Conservation (phyloP, 768 basidiomycete species). For the Tricholoma terreum region DNA sequence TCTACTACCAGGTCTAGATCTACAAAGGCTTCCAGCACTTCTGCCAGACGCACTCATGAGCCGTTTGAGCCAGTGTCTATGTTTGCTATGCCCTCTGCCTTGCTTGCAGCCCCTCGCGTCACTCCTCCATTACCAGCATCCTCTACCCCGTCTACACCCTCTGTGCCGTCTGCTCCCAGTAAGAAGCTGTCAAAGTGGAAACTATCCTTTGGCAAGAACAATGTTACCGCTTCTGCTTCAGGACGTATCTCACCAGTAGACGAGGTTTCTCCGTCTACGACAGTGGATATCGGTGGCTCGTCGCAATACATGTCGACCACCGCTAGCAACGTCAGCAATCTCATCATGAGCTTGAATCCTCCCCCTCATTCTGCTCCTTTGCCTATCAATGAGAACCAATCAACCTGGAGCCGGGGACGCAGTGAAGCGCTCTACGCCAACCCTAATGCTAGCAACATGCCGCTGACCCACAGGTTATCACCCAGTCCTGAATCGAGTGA, state of each 20-base stretch:
- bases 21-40: constrained; percentile 27
- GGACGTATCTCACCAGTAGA: constrained; percentile 40
- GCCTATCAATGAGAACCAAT: constrained; percentile 35
- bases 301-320: constrained; percentile 54
- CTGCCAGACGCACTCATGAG: constrained; percentile 22
- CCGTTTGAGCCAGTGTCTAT: constrained; percentile 46
- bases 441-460: constrained; percentile 15
- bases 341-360: constrained; percentile 68
- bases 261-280: constrained; percentile 31
- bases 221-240: constrained; percentile 33
- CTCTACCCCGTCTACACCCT: constrained; percentile 8
- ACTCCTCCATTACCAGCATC: constrained; percentile 19
- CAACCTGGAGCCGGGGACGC: constrained; percentile 51
- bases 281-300: constrained; percentile 24
- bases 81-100: constrained; percentile 39
- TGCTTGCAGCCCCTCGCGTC: constrained; percentile 23
- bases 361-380: constrained; percentile 25
- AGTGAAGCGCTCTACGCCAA: constrained; percentile 19
- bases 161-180: constrained; percentile 37
- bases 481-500: constrained; percentile 30
- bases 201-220: constrained; percentile 66
- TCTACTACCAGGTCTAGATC: constrained; percentile 17
- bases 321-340: constrained; percentile 71
- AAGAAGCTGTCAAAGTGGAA: constrained; percentile 92
- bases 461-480: constrained; percentile 19